Conservation (phyloP, 345 rosid species). For the Gossypium ekmanianum region DNA sequence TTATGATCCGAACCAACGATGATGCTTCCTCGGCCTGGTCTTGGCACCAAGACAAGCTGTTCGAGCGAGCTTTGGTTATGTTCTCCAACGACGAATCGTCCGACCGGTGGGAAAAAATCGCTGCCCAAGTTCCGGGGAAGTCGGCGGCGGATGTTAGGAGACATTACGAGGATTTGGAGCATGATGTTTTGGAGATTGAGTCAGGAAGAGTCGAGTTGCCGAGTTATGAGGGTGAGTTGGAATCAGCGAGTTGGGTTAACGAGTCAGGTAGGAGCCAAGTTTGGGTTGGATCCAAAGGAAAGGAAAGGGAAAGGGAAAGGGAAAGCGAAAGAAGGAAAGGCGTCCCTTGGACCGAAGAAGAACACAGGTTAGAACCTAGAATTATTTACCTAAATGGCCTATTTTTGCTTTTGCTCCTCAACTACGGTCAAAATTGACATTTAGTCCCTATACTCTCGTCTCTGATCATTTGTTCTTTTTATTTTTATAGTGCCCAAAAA, state of each 20-base stretch:
- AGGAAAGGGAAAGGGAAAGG: slow-evolving; percentile 31
- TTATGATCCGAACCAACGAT: slow-evolving; percentile 4
- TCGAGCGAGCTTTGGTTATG: slow-evolving; percentile 57
- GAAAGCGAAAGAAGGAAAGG: slow-evolving; percentile 72
- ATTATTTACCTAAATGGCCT: neutral
- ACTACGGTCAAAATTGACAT: neutral
- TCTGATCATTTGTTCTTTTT: neutral
- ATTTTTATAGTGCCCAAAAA: neutral
- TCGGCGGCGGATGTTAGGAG: slow-evolving; percentile 44
- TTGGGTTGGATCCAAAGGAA: slow-evolving; percentile 24
- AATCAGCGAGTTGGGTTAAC: slow-evolving; percentile 28
- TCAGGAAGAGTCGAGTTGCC: slow-evolving; percentile 64
- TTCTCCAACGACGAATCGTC: slow-evolving; percentile 51
- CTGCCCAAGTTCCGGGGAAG: slow-evolving; percentile 46
- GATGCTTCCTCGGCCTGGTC: slow-evolving; percentile 39
- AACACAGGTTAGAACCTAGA: slow-evolving; percentile 31
- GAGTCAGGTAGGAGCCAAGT: slow-evolving; percentile 16
- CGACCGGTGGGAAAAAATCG: slow-evolving; percentile 69
- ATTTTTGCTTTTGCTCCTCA: neutral
- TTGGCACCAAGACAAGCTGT: slow-evolving; percentile 63
- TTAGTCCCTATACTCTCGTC: neutral
- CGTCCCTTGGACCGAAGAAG: slow-evolving; percentile 65
- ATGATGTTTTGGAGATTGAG: slow-evolving; percentile 67
- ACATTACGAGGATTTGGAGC: slow-evolving; percentile 56
- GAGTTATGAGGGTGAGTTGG: slow-evolving; percentile 44